Conservation (phyloP, 176 grass and related monocot genomes). For the Musa troglodytarum region DNA sequence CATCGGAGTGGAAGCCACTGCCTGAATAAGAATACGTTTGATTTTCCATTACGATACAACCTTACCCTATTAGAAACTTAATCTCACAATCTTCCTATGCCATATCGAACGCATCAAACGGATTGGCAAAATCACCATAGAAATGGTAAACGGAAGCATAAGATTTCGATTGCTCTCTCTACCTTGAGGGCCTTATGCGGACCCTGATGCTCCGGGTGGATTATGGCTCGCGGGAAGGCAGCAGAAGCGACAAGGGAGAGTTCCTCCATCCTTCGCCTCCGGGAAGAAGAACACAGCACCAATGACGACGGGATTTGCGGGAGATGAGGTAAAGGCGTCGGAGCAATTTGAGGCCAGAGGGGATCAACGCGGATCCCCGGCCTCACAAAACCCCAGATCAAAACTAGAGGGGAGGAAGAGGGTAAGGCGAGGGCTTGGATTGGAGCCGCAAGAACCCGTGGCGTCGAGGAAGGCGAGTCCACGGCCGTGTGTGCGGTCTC, state of each 20-base stretch:
- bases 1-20: too few species aligned
- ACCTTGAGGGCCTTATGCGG: background rate
- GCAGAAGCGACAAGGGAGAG: background rate
- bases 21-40: too few species aligned
- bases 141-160: background rate
- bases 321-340: background rate
- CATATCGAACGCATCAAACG: background rate
- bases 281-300: background rate
- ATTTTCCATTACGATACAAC: too few species aligned
- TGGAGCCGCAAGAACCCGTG: too few species aligned
- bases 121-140: background rate
- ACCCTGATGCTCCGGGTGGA: background rate
- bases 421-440: too few species aligned
- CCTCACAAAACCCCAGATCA: background rate
- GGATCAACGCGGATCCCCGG: background rate
- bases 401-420: too few species aligned
- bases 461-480: too few species aligned
- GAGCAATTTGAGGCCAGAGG: background rate
- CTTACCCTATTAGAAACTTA: too few species aligned
- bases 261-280: background rate
- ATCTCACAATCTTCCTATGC: too few species aligned
- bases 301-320: background rate
- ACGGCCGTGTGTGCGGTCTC: too few species aligned
- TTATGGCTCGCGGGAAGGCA: background rate
- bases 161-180: background rate